phyloP scores from a whole-genome alignment of 352 stramenopile species.

The Phytophthora pini region DNA sequence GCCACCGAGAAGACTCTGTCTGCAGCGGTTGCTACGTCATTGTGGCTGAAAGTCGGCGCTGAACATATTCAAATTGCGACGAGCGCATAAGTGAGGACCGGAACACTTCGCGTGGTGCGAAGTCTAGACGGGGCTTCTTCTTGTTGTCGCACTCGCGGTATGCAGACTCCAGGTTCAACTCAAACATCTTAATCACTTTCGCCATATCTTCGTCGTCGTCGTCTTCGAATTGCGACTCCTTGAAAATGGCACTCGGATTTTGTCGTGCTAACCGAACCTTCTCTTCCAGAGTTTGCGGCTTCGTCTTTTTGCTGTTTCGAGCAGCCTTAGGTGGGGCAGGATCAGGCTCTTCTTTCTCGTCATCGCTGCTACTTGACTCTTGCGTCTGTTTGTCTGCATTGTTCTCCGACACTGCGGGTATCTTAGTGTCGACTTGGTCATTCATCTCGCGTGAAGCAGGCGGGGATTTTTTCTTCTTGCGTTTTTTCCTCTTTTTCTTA shows the following conservation, averaged over 20 bases:
- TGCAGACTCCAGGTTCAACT: slow-evolving; percentile 76
- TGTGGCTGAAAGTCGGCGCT: slow-evolving; percentile 35
- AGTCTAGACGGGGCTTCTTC: slow-evolving; percentile 67
- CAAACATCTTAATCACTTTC: slow-evolving; percentile 80
- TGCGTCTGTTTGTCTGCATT: slow-evolving; percentile 13
- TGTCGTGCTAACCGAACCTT: slow-evolving; percentile 71
- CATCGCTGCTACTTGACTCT: slow-evolving; percentile 37
- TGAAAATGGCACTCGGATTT: slow-evolving; percentile 83
- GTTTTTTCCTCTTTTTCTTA: slow-evolving; percentile 82
- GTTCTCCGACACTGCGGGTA: slow-evolving; percentile 9
- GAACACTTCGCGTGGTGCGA: slow-evolving; percentile 79
- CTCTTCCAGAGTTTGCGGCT: slow-evolving; percentile 48
- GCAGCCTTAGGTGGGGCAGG: slow-evolving; percentile 8
- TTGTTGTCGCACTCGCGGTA: slow-evolving; percentile 69
- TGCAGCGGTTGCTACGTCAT: slow-evolving; percentile 32
- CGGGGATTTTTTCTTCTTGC: slow-evolving; percentile 72
- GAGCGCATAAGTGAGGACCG: slow-evolving; percentile 53
- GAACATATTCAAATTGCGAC: slow-evolving; percentile 41
- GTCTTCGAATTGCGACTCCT: slow-evolving; percentile 84
- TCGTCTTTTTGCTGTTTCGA: slow-evolving; percentile 16
- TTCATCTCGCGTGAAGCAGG: slow-evolving; percentile 25
- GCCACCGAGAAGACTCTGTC: slow-evolving; percentile 14
- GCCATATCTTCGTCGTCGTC: slow-evolving; percentile 80
- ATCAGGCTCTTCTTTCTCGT: slow-evolving; percentile 32
- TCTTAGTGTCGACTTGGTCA: slow-evolving; percentile 18